Base-by-base conservation (phyloP, 139 green algal genomes). In the Eudorina sp. region DNA sequence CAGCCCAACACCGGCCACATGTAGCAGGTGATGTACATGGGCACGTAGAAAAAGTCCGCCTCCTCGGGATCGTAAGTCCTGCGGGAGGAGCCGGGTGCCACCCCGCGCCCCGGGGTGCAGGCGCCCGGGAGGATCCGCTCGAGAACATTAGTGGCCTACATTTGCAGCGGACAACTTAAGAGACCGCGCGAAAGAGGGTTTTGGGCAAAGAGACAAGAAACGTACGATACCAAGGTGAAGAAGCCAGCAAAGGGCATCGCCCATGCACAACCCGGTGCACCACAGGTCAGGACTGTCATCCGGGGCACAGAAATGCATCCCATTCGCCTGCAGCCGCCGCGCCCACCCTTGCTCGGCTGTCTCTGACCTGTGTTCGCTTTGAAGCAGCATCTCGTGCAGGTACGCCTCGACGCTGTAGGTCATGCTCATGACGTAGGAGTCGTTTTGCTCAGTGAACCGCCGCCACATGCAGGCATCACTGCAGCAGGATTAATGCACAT, bases 21-120 rank as follows among this genome's bases (percentile, higher is more conserved):
- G 69, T 66, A 85, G 83, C 89, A 92, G 18, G 89, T 88, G 58
- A 80, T 43, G 83, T 92, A 92, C 23, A 82, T 72, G 82, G 92
- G 92, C n/a, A 92, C 81, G 60, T 94, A 95, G 80, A 93, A 95
- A 83, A 92, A 93, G 79, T 95, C 92, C 1, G 94, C 94, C 66
- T 91, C 86, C 38, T 94, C 90, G 7, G 90, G 84, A 64, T 95
- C 89, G 9, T 94, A 91, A 0, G 94, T 96, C n/a, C 94, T 91
- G 66, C n/a, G n/a, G n/a, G n/a, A n/a, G n/a, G n/a, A n/a, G n/a
- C n/a, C n/a, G n/a, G n/a, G n/a, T n/a, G n/a, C n/a, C n/a, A n/a
- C n/a, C n/a, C n/a, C n/a, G n/a, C n/a, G n/a, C n/a, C n/a, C n/a
- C n/a, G n/a, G n/a, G n/a, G n/a, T n/a, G n/a, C n/a, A n/a, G n/a